Percentiles rank a stretch among this genome's conserved stretches.
Conservation (phyloP, 1,284 basidiomycete genomes). For the Blastosporella zonata region DNA sequence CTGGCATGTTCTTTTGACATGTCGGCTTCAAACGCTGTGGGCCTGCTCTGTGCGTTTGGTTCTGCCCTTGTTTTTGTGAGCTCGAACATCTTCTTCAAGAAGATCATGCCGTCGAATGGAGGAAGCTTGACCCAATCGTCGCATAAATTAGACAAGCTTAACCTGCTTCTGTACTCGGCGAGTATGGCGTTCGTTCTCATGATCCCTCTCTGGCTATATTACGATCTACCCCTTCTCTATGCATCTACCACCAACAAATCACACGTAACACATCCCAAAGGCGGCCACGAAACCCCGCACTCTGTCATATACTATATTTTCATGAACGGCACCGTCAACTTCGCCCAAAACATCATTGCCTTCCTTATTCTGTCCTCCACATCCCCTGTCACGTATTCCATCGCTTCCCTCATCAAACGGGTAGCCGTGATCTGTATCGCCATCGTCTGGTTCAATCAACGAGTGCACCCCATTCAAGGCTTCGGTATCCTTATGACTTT, state of each 20-base stretch:
- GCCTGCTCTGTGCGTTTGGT: constrained; percentile 88
- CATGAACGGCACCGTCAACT: constrained; percentile 94
- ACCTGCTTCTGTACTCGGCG: constrained; percentile 94
- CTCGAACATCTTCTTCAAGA: constrained; percentile 99
- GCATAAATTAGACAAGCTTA: constrained; percentile 94
- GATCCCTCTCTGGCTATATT: constrained; percentile 91
- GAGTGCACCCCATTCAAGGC: constrained; percentile 82
- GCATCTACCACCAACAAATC: constrained; percentile 37
- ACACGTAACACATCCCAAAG: constrained; percentile 47
- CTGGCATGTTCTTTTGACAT: constrained; percentile 94
- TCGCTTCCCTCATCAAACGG: constrained; percentile 96
- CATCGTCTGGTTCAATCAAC: constrained; percentile 94
- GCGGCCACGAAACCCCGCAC: constrained; percentile 47
- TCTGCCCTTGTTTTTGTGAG: constrained; percentile 96
- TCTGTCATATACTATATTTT: constrained; percentile 75
- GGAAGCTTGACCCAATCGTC: constrained; percentile 42
- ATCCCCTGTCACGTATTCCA: constrained; percentile 98
- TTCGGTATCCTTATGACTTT: constrained; percentile 90
- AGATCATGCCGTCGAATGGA: constrained; percentile 81
- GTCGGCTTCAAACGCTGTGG: constrained; percentile 79
- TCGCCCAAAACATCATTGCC: constrained; percentile 95
- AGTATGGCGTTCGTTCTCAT: constrained; percentile 91
- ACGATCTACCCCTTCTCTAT: constrained; percentile 73
- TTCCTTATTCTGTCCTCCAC: constrained; percentile 95
- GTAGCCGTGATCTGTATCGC: constrained; percentile 98